Percentiles rank a stretch among this genome's conserved stretches.
Evolutionary conservation across 2,329 filamentous ascomycete species (phyloP).

Genomic region (Nothophaeocryptopus gaeumannii): DNA sequence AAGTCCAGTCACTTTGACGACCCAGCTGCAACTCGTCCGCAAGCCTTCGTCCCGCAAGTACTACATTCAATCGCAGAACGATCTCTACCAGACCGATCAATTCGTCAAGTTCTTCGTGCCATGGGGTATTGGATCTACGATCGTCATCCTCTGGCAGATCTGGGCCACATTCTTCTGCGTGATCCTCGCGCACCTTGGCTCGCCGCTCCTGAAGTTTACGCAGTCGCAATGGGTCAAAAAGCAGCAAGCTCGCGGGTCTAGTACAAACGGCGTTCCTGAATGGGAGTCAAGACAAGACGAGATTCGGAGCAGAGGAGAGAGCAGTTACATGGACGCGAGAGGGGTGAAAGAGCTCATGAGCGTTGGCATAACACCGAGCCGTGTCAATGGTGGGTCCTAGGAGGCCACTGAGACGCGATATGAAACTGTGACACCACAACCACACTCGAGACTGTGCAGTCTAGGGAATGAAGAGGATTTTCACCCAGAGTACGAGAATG

Average conservation of each 20-base stretch:
- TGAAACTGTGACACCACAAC: too few relatives aligned
- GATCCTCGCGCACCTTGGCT: conserved; percentile 52
- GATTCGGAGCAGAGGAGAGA: neutral
- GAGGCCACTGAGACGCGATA: too few relatives aligned
- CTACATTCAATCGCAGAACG: conserved; percentile 73
- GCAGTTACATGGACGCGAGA: neutral
- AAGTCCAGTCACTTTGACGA: conserved; percentile 43
- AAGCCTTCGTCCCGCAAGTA: conserved; percentile 48
- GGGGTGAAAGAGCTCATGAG: conserved; percentile 3
- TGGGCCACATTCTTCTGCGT: conserved; percentile 63
- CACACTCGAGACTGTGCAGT: too few relatives aligned
- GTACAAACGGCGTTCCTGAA: conserved; percentile 6
- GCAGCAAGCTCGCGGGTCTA: conserved; percentile 1
- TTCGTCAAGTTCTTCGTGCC: conserved; percentile 70
- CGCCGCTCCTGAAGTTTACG: conserved; percentile 44
- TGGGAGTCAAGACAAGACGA: neutral
- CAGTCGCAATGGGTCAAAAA: conserved; percentile 8
- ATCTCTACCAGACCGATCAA: conserved; percentile 76
- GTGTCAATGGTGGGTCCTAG: too few relatives aligned
- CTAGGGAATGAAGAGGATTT: too few relatives aligned
- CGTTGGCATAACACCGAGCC: neutral
- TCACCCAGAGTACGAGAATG: too few relatives aligned
- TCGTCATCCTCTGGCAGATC: conserved; percentile 63
- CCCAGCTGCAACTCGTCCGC: conserved; percentile 30
- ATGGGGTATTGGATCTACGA: conserved; percentile 43